Base-by-base conservation (phyloP, 768 basidiomycete species). In the Dendrothele bispora region DNA sequence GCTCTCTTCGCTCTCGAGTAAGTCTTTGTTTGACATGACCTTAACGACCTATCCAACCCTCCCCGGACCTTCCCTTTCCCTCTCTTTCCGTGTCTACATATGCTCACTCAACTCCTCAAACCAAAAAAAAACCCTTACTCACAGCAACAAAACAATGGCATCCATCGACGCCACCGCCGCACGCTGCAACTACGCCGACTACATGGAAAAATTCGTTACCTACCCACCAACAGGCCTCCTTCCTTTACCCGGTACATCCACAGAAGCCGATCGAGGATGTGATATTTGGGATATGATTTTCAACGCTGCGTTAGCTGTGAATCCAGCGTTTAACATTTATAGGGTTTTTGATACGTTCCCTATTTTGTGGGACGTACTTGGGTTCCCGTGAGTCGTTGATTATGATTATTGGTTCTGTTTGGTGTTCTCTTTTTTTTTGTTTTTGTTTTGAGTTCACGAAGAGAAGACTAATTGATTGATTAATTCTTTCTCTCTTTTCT, bases 261-360 rank as follows among this genome's bases (percentile, higher is more conserved):
- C 70, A 0, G 61, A 68, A 7, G 64, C 59, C 1, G 74, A 75
- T 26, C 59, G 53, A 7, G 82, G 76, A 18, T 90, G 88, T 53
- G 82, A 88, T 55, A 61, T 88, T 1, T 89, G 84, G 87, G 73
- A 78, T 21, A 64, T 70, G 28, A 82, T 90, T 44, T 81, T 86
- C 57, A 63, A 82, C 17, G 83, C 77, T 0, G 80, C 88, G 0
- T 52, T 87, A 18, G 43, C 64, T 3, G 65, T 86, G 53, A 89
- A 90, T 55, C 88, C 88, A 0, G 86, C 83, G 0, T 91, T 90
- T 68, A 74, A 90, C 54, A 73, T 88, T 6, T 91, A 90, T 59
- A 78, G 84, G 18, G 86, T 90, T 46, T 86, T 87, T 63, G 86
- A 88, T 57, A 86, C 80, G 54, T 87, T 70, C 63, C 88, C 86